phyloP scores from a whole-genome alignment of 495 filamentous ascomycete genomes.

The Aspergillus taichungensis region DNA sequence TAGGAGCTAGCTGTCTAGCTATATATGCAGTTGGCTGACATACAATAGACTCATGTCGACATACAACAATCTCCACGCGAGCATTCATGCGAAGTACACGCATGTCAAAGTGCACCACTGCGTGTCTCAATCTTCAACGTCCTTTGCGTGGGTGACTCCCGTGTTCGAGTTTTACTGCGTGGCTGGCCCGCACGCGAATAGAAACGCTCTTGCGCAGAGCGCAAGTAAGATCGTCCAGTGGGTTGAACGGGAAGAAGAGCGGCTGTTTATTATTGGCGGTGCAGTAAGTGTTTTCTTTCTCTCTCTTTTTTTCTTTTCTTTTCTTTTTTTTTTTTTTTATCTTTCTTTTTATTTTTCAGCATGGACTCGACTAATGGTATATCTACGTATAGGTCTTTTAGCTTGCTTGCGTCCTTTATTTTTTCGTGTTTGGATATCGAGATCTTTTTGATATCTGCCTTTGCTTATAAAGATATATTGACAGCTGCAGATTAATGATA shows the following conservation, averaged over 20 bases:
- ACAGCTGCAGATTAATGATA: too few species aligned
- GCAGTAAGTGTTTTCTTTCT: conserved; percentile 46
- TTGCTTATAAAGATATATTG: too few species aligned
- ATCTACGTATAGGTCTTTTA: too few species aligned
- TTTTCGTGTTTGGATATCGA: too few species aligned
- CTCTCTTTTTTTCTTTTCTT: background rate
- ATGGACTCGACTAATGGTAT: too few species aligned
- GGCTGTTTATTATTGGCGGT: conserved; percentile 90
- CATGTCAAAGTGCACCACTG: conserved; percentile 81
- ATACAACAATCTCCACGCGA: conserved; percentile 76
- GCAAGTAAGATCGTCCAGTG: conserved; percentile 83
- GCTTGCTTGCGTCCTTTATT: too few species aligned
- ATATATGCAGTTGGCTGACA: conserved; percentile 1
- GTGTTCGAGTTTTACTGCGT: conserved; percentile 91
- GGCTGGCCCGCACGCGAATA: conserved; percentile 65
- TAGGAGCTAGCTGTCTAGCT: background rate
- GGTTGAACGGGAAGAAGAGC: conserved; percentile 83
- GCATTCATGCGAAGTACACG: conserved; percentile 71
- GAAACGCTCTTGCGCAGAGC: conserved; percentile 72
- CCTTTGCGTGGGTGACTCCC: conserved; percentile 84
- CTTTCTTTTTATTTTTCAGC: conserved; percentile 21
- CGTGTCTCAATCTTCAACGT: conserved; percentile 60
- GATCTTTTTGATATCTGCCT: too few species aligned
- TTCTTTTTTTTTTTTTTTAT: background rate
- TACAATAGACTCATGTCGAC: conserved; percentile 59